Conservation (phyloP, 495 filamentous ascomycete species). For the Aspergillus baeticus region DNA sequence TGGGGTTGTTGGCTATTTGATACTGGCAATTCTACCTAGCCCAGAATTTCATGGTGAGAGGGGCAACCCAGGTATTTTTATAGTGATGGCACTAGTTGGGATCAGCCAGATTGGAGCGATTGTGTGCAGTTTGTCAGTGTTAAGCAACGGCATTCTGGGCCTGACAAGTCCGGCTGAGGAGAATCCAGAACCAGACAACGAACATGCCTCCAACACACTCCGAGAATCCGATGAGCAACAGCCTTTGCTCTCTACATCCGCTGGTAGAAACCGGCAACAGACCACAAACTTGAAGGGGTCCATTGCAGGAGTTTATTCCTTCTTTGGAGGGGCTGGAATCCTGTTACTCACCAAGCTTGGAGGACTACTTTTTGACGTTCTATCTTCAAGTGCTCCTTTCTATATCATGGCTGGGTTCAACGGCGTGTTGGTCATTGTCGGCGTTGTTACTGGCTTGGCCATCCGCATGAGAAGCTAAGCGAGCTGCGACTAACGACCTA, state of each 20-base stretch:
- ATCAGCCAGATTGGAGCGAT: slow-evolving; percentile 94
- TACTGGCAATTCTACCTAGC: slow-evolving; percentile 66
- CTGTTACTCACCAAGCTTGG: slow-evolving; percentile 88
- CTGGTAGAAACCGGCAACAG: slow-evolving; percentile 26
- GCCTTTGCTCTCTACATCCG: slow-evolving; percentile 27
- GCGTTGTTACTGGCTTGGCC: slow-evolving; percentile 40
- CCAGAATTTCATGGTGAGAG: slow-evolving; percentile 62
- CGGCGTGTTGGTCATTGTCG: slow-evolving; percentile 60
- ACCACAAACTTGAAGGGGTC: slow-evolving; percentile 74
- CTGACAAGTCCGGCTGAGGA: slow-evolving; percentile 19
- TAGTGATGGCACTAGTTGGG: slow-evolving; percentile 77
- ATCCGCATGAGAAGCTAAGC: slow-evolving; percentile 6
- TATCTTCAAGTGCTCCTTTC: slow-evolving; percentile 75
- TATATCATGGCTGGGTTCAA: slow-evolving; percentile 92
- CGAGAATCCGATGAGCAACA: slow-evolving; percentile 29
- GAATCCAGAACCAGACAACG: slow-evolving; percentile 1
- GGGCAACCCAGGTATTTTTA: slow-evolving; percentile 64
- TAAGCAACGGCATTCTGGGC: slow-evolving; percentile 72
- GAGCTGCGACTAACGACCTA: neutral
- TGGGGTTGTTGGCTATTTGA: slow-evolving; percentile 73
- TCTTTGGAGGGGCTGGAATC: slow-evolving; percentile 89
- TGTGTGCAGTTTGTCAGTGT: slow-evolving; percentile 83
- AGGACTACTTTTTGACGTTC: slow-evolving; percentile 75
- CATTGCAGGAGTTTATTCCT: slow-evolving; percentile 89
- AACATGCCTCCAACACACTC: slow-evolving; percentile 9